Percentiles rank a stretch among this genome's conserved stretches.
Evolutionary conservation across 345 rosid genomes (phyloP).

Genomic region (Zanthoxylum bungeanum): DNA sequence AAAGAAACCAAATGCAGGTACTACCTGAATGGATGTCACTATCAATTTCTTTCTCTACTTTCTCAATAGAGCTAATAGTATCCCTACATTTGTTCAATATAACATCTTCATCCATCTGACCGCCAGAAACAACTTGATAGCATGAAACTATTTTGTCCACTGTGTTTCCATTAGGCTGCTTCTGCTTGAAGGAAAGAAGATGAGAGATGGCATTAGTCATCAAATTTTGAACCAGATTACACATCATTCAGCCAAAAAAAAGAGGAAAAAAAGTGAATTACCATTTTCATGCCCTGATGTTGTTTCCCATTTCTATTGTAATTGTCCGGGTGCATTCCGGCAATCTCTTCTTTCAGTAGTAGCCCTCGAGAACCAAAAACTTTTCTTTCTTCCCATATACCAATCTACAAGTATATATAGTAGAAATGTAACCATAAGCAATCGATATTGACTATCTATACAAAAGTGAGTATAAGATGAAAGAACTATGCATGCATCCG

Average conservation of each 20-base stretch:
- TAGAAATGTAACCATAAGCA: not conserved
- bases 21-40: slow-evolving; percentile 65
- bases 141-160: slow-evolving; percentile 70
- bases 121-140: slow-evolving; percentile 56
- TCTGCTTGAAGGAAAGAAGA: slow-evolving; percentile 38
- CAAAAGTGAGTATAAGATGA: not conserved
- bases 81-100: slow-evolving; percentile 58
- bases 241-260: slow-evolving; percentile 7
- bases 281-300: slow-evolving; percentile 53
- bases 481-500: not conserved
- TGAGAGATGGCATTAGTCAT: slow-evolving; percentile 10
- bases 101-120: slow-evolving; percentile 61
- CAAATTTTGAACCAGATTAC: not conserved
- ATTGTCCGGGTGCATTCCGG: slow-evolving; percentile 62
- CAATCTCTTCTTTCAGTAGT: slow-evolving; percentile 82
- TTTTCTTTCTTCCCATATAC: slow-evolving; percentile 97
- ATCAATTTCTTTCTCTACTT: slow-evolving; percentile 53
- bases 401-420: slow-evolving; percentile 43
- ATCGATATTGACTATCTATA: not conserved
- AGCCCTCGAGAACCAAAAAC: slow-evolving; percentile 85
- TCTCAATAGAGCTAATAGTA: slow-evolving; percentile 54
- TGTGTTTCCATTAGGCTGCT: slow-evolving; percentile 50
- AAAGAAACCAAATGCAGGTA: slow-evolving; percentile 1
- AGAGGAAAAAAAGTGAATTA: slow-evolving; percentile 21
- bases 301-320: slow-evolving; percentile 53